Conservation (phyloP, 2,329 filamentous ascomycete genomes). For the Sclerotinia spermophila region DNA sequence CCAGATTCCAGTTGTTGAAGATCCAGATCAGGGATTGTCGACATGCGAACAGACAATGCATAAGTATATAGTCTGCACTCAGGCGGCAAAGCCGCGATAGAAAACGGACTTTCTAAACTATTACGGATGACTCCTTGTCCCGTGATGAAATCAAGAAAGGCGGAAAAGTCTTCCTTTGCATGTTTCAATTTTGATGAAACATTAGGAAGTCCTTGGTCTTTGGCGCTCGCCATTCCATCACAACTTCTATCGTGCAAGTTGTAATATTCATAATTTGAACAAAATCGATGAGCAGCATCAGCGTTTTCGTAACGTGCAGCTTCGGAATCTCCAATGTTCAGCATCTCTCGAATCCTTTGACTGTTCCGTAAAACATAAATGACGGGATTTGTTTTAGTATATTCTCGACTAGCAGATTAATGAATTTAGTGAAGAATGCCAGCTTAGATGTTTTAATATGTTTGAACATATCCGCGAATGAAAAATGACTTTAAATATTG, state of each 20-base stretch:
- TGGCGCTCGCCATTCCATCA: conserved; percentile 39
- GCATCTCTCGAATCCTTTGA: conserved; percentile 53
- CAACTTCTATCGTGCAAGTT: conserved; percentile 45
- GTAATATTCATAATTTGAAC: conserved; percentile 66
- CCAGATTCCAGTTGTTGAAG: conserved; percentile 53
- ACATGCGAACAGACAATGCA: conserved; percentile 59
- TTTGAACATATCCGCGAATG: not conserved
- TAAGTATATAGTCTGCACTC: conserved; percentile 63
- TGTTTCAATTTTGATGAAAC: conserved; percentile 49
- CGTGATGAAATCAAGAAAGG: conserved; percentile 55
- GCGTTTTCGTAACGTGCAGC: conserved; percentile 43
- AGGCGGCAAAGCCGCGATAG: conserved; percentile 54
- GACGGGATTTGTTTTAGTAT: conserved; percentile 62
- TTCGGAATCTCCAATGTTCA: conserved; percentile 44
- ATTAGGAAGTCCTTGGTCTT: conserved; percentile 44
- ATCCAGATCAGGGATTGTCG: conserved; percentile 51
- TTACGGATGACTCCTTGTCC: conserved; percentile 50
- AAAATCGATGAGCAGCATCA: conserved; percentile 44
- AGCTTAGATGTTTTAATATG: not conserved
- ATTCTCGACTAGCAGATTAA: conserved; percentile 43
- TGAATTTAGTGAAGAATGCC: not conserved
- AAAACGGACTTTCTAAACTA: conserved; percentile 58
- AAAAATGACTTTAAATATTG: not conserved
- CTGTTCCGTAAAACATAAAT: conserved; percentile 66
- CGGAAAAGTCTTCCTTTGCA: conserved; percentile 57